Percentiles rank a stretch among this genome's conserved stretches.
Conservation (phyloP, 169 alveolate genomes). For the Plasmodium blacklocki region DNA sequence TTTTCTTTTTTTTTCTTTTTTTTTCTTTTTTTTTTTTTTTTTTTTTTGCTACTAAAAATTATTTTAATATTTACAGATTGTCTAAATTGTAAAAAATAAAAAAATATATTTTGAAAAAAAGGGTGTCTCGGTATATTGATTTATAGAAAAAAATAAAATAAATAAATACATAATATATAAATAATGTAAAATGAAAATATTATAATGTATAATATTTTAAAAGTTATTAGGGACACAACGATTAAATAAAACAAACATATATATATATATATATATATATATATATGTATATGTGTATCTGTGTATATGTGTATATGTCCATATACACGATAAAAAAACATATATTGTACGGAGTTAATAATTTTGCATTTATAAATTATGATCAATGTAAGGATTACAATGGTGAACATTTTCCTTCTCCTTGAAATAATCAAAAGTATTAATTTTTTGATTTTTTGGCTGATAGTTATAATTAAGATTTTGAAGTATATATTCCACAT, state of each 20-base stretch:
- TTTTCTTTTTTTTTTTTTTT: neutral
- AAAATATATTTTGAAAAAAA: neutral
- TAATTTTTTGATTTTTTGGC: constrained; percentile 46
- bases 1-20: neutral
- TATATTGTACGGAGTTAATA: neutral
- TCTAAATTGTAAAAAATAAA: neutral
- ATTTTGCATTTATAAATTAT: constrained; percentile 18
- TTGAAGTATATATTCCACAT: constrained; percentile 42
- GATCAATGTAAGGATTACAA: constrained; percentile 50
- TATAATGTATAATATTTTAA: no score
- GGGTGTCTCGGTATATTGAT: no score
- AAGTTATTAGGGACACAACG: no score
- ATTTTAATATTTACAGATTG: constrained; percentile 37
- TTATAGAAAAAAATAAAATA: neutral
- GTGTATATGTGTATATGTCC: no score
- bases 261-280: no score
- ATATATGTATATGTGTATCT: no score
- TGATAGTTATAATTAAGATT: constrained; percentile 63
- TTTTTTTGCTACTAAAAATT: constrained; percentile 22
- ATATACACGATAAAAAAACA: neutral
- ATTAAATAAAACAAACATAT: no score
- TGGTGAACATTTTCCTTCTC: constrained; percentile 56
- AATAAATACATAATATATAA: neutral
- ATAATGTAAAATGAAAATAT: neutral
- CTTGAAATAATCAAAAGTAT: constrained; percentile 70